Evolutionary conservation across 1,284 basidiomycete species (phyloP), one percentile per base, ranked within the genome.

Genomic region (Takashimella tepidaria): DNA sequence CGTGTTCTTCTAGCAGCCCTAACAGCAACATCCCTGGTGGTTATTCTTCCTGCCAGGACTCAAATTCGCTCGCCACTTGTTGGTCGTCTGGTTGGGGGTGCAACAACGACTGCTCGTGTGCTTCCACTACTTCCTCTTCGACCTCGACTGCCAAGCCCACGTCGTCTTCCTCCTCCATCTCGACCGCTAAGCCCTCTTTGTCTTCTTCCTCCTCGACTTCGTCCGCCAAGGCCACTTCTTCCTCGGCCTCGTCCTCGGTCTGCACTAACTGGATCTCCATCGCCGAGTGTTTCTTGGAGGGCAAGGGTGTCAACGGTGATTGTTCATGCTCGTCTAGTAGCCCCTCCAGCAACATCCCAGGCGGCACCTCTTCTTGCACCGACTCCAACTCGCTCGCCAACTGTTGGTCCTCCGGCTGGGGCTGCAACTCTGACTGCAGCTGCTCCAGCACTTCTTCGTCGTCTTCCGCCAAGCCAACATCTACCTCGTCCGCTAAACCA

Each of bases 351-450:
- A n/a, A n/a, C n/a, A 45, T 54, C 5, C 48, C 49, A 20, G 53
- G 50, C 41, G 27, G 25, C 22, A 41, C 11, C 24, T n/a, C 26
- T 12, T n/a, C 26, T 22, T 51, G 49, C 45, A 31, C 31, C 40
- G 49, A 51, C 49, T 11, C 45, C 41, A 13, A n/a, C 45, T 25
- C 20, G 40, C 37, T 55, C 21, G 45, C 40, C 31, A 27, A 44
- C 13, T 56, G 54, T 47, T 56, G 50, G 50, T 41, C 45, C 47
- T 13, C 22, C 20, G 50, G 50, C 31, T n/a, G 25, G 16, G 50
- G 47, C 20, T 47, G 43, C 54, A 48, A 56, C 50, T 27, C 46
- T 22, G 42, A 52, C 47, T 50, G 54, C 16, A 41, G 25, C 8
- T 54, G 53, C 43, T n/a, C n/a, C n/a, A n/a, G n/a, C n/a, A n/a